Base-by-base conservation (phyloP, 768 basidiomycete genomes). In the Leccinum boreale region DNA sequence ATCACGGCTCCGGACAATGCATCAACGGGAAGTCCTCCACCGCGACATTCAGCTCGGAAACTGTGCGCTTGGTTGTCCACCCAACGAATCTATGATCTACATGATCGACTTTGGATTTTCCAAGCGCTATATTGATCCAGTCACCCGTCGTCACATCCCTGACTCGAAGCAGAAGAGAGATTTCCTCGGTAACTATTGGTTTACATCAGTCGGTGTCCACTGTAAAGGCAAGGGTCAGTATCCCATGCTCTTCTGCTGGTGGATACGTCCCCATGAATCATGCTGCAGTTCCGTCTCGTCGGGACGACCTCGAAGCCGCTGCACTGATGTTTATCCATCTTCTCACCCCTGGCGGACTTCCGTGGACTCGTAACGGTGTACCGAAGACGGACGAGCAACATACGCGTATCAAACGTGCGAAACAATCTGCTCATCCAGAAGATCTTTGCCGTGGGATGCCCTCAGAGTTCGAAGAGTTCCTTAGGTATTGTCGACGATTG, bases 31-130 rank as follows among this genome's bases (percentile, higher is more conserved):
- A 12, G 77, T 92, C 35, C 75, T 91, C 29, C 89, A 91, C 65
- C 82, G 89, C 8, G 89, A 92, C 60, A 85, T 92, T 51, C 89
- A 92, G 60, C 80, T 90, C 7, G 89, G 90, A 2, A 92, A 92
- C 67, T 87, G 85, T 62, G 84, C 82, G 3, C 68, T 90, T 53
- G 89, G 89, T 14, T 74, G 79, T 50, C 71, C 78, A 4, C 83
- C 86, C 1, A 74, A 88, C 60, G 77, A 86, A 14, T 77, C 77
- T 52, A 78, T 73, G 36, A 77, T 92, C 60, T 91, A 90, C 65
- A 87, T 91, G 88, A 92, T 92, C 63, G 90, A 92, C 69, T 91
- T 92, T 67, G 89, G 89, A 14, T 92, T 92, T 69, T 89, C 89
- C 17, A 91, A 90, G 65, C 80, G 79, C 31, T 92, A 88, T 61